These are phyloP conservation scores for Sambucus nigra DNA, from an alignment of 129 eudicot species.

Conservation along the genomic window DNA sequence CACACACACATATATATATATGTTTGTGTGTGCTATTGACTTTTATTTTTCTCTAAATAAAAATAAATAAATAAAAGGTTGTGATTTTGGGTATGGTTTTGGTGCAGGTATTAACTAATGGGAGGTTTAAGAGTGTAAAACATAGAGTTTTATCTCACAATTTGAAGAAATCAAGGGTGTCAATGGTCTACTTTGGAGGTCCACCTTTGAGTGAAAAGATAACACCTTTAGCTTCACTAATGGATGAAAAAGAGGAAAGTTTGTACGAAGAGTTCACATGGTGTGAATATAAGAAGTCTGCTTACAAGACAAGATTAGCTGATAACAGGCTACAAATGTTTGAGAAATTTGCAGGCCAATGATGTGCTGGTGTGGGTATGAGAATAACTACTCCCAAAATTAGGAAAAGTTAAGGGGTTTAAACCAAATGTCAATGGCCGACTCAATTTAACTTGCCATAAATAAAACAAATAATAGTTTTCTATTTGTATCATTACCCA, in stretches of 20 bases:
- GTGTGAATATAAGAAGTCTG: constrained; percentile 35
- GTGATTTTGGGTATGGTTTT: constrained; percentile 1
- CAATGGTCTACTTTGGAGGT: constrained; percentile 45
- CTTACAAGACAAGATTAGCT: constrained; percentile 30
- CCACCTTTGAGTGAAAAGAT: constrained; percentile 35
- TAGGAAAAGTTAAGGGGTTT: not conserved
- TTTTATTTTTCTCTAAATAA: too few species aligned
- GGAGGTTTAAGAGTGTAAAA: constrained; percentile 41
- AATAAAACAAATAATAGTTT: not conserved
- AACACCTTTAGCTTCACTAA: constrained; percentile 23
- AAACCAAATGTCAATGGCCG: not conserved
- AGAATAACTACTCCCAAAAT: not conserved
- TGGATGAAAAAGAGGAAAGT: constrained; percentile 23
- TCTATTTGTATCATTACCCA: not conserved
- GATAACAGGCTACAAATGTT: constrained; percentile 29
- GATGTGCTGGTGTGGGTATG: too few species aligned
- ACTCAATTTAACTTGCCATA: not conserved
- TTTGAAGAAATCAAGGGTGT: constrained; percentile 22
- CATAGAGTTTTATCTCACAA: constrained; percentile 33
- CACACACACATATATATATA: too few species aligned
- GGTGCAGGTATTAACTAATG: constrained; percentile 38
- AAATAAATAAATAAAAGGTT: too few species aligned
- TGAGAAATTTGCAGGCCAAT: constrained; percentile 10
- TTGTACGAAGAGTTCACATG: constrained; percentile 43
- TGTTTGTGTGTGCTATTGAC: not conserved